Evolutionary conservation across 192 early-diverging fungal genomes (phyloP).

Genomic region (Coemansia sp.): DNA sequence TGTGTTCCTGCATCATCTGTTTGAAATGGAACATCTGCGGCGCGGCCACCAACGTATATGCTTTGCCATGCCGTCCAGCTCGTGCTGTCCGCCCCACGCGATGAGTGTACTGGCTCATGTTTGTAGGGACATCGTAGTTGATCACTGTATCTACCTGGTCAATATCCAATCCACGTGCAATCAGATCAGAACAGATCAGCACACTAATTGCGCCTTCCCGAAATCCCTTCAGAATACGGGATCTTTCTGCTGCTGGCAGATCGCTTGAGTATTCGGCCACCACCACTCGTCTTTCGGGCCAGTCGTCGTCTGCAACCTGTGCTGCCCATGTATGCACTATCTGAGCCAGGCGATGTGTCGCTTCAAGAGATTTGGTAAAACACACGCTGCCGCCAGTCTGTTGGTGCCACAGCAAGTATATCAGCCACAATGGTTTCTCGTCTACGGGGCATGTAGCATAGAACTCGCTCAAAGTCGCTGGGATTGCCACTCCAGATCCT

Average conservation of each 20-base stretch:
- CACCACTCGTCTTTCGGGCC: conserved; percentile 21
- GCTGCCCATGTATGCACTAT: conserved; percentile 64
- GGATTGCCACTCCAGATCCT: conserved; percentile 40
- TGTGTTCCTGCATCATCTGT: conserved; percentile 64
- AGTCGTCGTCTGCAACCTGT: conserved; percentile 16
- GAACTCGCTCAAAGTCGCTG: conserved; percentile 65
- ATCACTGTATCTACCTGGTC: conserved; percentile 75
- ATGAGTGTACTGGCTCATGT: conserved; percentile 88
- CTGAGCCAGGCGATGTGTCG: conserved; percentile 77
- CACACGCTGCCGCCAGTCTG: conserved; percentile 64
- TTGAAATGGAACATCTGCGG: conserved; percentile 71
- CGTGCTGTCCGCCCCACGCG: conserved; percentile 89
- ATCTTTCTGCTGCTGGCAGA: conserved; percentile 60
- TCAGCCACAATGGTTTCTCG: conserved; percentile 80
- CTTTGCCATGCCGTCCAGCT: conserved; percentile 78
- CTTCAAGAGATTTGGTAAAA: conserved; percentile 90
- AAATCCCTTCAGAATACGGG: conserved; percentile 62
- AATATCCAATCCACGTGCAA: conserved; percentile 88
- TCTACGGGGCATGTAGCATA: conserved; percentile 63
- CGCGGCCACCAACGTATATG: conserved; percentile 69
- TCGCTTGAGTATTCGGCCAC: conserved; percentile 79
- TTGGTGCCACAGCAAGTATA: conserved; percentile 73
- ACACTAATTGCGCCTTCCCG: conserved; percentile 64
- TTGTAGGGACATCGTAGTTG: conserved; percentile 81
- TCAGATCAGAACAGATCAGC: conserved; percentile 82